A percentile compares a stretch with the other conserved stretches of the same genome.
Conservation (phyloP, 1,284 basidiomycete species). For the Moesziomyces parantarcticus region DNA sequence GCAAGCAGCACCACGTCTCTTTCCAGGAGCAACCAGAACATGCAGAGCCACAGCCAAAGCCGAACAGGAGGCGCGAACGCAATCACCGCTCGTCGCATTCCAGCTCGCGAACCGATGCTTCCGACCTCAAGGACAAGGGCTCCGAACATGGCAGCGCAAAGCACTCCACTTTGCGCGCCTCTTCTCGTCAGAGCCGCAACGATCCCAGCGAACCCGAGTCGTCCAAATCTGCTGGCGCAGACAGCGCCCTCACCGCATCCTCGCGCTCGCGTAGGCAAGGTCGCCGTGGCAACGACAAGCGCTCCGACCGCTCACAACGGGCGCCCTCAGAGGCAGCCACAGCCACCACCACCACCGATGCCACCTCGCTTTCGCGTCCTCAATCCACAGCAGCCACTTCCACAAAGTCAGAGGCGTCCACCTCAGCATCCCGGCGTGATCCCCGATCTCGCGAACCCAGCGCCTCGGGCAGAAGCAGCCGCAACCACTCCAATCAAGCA, state of each 20-base stretch:
- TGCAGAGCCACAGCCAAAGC: conserved; percentile 12
- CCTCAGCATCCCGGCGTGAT: conserved; percentile 24
- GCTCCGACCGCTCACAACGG: conserved; percentile 20
- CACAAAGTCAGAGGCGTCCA: conserved; percentile 19
- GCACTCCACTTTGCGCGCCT: conserved; percentile 21
- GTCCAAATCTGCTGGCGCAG: conserved; percentile 18
- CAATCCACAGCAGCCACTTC: conserved; percentile 11
- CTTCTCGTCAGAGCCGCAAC: conserved; percentile 39
- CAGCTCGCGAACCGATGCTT: conserved; percentile 11
- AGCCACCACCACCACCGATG: conserved; percentile 2
- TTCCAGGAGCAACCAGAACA: conserved; percentile 35
- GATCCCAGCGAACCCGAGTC: conserved; percentile 36
- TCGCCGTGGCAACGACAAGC: conserved; percentile 22
- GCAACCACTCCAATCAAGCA: conserved; percentile 24
- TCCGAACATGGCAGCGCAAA: conserved; percentile 38
- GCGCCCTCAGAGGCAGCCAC: conserved; percentile 11
- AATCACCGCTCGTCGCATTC: conserved; percentile 19
- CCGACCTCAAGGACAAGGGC: conserved; percentile 16
- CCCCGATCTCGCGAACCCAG: conserved; percentile 18
- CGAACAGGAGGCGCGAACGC: conserved; percentile 14
- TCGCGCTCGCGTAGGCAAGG: conserved; percentile 13
- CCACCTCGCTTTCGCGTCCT: not conserved
- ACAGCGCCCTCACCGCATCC: conserved; percentile 23
- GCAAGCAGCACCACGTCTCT: conserved; percentile 46
- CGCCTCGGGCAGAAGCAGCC: conserved; percentile 17